A percentile compares a stretch with the other conserved stretches of the same genome.
These are phyloP conservation scores for Camellia lanceoleosa DNA, from an alignment of 148 eudicot species.

Conservation along the genomic window DNA sequence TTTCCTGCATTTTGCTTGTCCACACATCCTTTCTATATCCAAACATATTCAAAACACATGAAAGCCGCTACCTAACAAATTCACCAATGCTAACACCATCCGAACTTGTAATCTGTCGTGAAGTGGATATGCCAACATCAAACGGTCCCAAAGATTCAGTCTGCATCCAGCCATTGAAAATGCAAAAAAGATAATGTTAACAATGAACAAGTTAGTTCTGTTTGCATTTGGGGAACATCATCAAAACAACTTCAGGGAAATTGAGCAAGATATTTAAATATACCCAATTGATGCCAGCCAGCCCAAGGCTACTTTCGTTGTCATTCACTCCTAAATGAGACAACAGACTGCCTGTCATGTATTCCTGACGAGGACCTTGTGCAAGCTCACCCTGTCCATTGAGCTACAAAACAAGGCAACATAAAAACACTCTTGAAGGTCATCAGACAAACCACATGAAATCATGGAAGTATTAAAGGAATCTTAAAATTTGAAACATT, in stretches of 20 bases:
- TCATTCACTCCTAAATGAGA: conserved; percentile 31
- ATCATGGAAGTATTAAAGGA: neutral
- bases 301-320: conserved; percentile 53
- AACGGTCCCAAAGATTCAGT: conserved; percentile 63
- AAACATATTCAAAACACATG: neutral
- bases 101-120: conserved; percentile 30
- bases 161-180: conserved; percentile 28
- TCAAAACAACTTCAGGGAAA: neutral
- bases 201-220: neutral
- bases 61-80: conserved; percentile 30
- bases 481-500: neutral
- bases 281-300: conserved; percentile 60
- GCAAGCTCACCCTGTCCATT: conserved; percentile 18
- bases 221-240: neutral
- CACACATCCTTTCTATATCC: neutral
- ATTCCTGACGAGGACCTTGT: conserved; percentile 32
- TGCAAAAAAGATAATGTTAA: neutral
- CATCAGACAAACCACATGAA: neutral
- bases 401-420: conserved; percentile 24
- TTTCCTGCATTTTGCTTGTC: neutral
- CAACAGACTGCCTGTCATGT: conserved; percentile 34
- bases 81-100: conserved; percentile 37
- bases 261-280: conserved; percentile 10
- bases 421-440: neutral
- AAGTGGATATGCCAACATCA: conserved; percentile 38